These are phyloP conservation scores for Nakazawaea pomicola DNA, from an alignment of 805 yeast genomes.

Conservation along the genomic window DNA sequence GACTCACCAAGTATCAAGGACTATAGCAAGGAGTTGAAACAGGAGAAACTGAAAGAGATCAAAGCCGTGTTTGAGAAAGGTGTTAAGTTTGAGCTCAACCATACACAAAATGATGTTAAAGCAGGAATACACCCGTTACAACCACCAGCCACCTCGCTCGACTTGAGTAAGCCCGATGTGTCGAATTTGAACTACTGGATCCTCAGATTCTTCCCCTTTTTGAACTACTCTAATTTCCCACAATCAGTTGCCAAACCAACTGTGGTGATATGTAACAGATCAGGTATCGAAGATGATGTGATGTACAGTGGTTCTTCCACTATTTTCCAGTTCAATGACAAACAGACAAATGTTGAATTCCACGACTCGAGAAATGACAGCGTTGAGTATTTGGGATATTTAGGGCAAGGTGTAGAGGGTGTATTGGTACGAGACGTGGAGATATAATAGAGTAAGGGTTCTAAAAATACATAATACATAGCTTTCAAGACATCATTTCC, in stretches of 20 bases:
- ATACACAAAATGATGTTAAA: background rate
- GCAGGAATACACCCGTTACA: background rate
- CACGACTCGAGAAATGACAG: slow-evolving; percentile 42
- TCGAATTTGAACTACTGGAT: slow-evolving; percentile 71
- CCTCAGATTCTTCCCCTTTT: slow-evolving; percentile 59
- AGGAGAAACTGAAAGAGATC: slow-evolving; percentile 12
- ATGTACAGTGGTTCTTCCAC: slow-evolving; percentile 65
- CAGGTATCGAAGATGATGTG: slow-evolving; percentile 70
- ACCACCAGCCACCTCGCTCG: slow-evolving; percentile 9
- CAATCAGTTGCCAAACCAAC: slow-evolving; percentile 17
- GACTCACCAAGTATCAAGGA: slow-evolving; percentile 35
- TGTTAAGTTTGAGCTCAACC: slow-evolving; percentile 17
- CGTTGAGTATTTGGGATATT: slow-evolving; percentile 47
- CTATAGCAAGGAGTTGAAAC: slow-evolving; percentile 18
- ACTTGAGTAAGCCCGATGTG: slow-evolving; percentile 31
- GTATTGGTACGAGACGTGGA: slow-evolving; percentile 56
- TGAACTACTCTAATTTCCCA: slow-evolving; percentile 29
- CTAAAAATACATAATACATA: too few relatives aligned
- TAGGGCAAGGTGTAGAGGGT: slow-evolving; percentile 66
- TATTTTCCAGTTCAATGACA: slow-evolving; percentile 45
- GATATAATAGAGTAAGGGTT: slow-evolving; percentile 16
- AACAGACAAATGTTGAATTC: slow-evolving; percentile 18
- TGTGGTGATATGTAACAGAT: slow-evolving; percentile 62
- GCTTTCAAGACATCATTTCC: background rate
- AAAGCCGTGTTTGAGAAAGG: background rate